A percentile compares a stretch with the other conserved stretches of the same genome.
Evolutionary conservation across 2,329 filamentous ascomycete genomes (phyloP).

Genomic region (Biscogniauxia marginata): DNA sequence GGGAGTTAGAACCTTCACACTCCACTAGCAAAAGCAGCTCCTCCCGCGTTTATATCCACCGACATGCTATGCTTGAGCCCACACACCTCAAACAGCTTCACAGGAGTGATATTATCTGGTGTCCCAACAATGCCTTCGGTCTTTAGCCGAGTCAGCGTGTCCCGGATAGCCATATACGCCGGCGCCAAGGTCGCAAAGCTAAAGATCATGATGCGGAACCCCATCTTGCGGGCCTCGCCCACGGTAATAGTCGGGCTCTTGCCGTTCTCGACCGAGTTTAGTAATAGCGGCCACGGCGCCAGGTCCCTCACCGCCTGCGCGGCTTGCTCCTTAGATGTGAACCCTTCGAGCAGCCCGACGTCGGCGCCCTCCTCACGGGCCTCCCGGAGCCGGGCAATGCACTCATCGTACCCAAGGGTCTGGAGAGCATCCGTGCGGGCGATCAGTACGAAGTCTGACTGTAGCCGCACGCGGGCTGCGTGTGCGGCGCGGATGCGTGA

Average conservation of each 20-base stretch:
- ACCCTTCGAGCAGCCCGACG: conserved; percentile 59
- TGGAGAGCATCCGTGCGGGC: conserved; percentile 63
- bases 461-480: conserved; percentile 45
- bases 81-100: conserved; percentile 33
- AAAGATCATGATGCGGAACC: conserved; percentile 60
- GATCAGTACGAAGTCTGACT: conserved; percentile 62
- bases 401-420: conserved; percentile 55
- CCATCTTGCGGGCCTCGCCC: conserved; percentile 52
- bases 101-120: conserved; percentile 28
- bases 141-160: conserved; percentile 39
- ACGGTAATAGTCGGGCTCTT: conserved; percentile 53
- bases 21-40: conserved; percentile 27
- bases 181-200: conserved; percentile 49
- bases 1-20: conserved; percentile 9
- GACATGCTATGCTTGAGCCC: conserved; percentile 32
- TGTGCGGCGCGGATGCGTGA: conserved; percentile 56
- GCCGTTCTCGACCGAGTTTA: conserved; percentile 59
- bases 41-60: conserved; percentile 30
- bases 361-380: conserved; percentile 58
- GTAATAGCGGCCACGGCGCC: conserved; percentile 44
- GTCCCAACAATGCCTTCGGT: conserved; percentile 30
- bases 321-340: conserved; percentile 50
- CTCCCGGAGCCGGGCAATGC: conserved; percentile 46
- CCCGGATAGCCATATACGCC: conserved; percentile 42
- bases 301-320: conserved; percentile 42